Conservation (phyloP, 2,329 filamentous ascomycete genomes). For the Madurella fahalii region DNA sequence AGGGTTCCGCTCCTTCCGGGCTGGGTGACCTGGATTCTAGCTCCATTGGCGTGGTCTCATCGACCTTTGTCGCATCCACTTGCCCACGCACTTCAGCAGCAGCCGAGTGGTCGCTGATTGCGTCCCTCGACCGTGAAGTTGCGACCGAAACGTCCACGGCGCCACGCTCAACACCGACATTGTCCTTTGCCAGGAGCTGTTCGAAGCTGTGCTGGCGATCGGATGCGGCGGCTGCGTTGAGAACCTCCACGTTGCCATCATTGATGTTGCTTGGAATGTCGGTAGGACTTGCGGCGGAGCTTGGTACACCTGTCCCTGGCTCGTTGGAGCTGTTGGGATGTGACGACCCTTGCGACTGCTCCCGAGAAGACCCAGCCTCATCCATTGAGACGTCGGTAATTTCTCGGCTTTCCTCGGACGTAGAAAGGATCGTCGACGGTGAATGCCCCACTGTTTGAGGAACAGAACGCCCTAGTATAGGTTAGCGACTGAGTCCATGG, state of each 20-base stretch:
- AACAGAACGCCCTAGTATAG: neutral
- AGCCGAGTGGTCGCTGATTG: neutral
- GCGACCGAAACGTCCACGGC: neutral
- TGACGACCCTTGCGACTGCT: neutral
- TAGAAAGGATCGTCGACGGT: neutral
- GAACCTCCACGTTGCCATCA: too few species aligned
- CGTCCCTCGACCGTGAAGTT: neutral
- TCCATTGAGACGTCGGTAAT: slow-evolving; percentile 16
- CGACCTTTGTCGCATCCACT: neutral
- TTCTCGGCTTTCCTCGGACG: slow-evolving; percentile 4
- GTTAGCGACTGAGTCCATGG: neutral
- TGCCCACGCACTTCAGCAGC: neutral
- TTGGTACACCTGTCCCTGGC: neutral
- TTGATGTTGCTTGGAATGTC: neutral
- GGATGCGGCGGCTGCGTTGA: too few species aligned
- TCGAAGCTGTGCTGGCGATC: neutral
- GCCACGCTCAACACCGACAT: neutral
- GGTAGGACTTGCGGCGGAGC: neutral
- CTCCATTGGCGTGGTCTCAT: slow-evolving; percentile 26
- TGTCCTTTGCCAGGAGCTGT: neutral
- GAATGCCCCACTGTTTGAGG: neutral
- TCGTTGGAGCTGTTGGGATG: neutral
- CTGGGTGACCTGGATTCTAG: slow-evolving; percentile 22
- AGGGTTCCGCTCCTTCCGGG: slow-evolving; percentile 17
- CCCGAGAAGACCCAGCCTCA: slow-evolving; percentile 6